Base-by-base conservation (phyloP, 257 asterid genomes). In the Rhazya stricta region DNA sequence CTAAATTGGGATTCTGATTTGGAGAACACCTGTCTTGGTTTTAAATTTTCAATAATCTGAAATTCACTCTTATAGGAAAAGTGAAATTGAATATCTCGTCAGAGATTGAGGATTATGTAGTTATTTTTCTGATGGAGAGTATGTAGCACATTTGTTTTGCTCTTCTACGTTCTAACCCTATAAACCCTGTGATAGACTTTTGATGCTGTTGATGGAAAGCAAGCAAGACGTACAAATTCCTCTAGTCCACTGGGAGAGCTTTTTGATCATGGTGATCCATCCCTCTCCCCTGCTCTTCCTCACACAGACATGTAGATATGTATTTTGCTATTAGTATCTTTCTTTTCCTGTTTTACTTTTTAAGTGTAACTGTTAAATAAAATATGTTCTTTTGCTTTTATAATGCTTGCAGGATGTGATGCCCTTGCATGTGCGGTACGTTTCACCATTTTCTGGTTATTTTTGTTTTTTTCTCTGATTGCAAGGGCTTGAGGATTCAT, bases 171-270 rank as follows among this genome's bases (percentile, higher is more conserved):
- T 69, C 79, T 81, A 76, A 81, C 79, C 37, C 54, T 57, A 37
- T 37, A 30, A 48, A 72, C 67, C 80, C 51, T 63, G 69, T 72
- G 53, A 54, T 46, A 93, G 98, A 93, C 98, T 19, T 93, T 93
- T 83, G 98, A 93, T 89, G 98, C 97, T 72, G 96, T 93, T 76
- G 98, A 93, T 78, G 98, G 98, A 56, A 93, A 93, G 84, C 98
- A 93, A 93, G 98, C 98, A 41, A 88, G 98, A 77, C 81, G 98
- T 80, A 93, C 98, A 62, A 93, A 86, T 89, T 91, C 98, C 70
- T 91, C 97, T 68, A 91, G 98, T 78, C 98, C 98, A 68, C 78
- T 93, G 76, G 98, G 98, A 62, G 98, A 93, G 77, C 96, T 93
- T 79, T 93, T 93, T 81, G 98, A 93, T 82, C 98, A 93, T 57